phyloP scores from a whole-genome alignment of 176 grass and related monocot genomes.

The Stipa capillata region DNA sequence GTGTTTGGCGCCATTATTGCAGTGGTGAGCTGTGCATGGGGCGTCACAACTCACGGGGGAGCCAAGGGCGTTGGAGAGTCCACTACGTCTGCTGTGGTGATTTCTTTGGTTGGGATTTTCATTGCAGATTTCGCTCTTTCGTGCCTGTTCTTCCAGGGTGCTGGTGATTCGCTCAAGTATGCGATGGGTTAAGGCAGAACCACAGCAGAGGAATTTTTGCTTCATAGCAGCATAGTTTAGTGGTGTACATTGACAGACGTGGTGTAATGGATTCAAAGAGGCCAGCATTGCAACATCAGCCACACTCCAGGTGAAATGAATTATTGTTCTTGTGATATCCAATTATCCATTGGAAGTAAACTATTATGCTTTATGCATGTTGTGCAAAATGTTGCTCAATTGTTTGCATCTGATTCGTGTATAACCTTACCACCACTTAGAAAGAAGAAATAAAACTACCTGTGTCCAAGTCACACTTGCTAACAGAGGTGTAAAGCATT shows the following conservation, averaged over 20 bases:
- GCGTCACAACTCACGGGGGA: slow-evolving; percentile 80
- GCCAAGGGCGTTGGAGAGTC: slow-evolving; percentile 95
- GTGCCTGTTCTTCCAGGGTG: slow-evolving; percentile 87
- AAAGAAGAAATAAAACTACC: not conserved
- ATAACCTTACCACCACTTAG: slow-evolving; percentile 11
- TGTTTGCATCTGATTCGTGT: slow-evolving; percentile 5
- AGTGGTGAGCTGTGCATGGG: slow-evolving; percentile 93
- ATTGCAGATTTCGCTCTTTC: slow-evolving; percentile 75
- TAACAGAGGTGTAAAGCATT: slow-evolving; percentile 3
- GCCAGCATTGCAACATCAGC: not conserved
- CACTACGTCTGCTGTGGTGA: slow-evolving; percentile 84
- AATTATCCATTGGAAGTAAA: not conserved
- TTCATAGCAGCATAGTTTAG: slow-evolving; percentile 20
- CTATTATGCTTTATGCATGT: slow-evolving; percentile 1
- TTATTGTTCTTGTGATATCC: not conserved
- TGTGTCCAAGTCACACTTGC: not conserved
- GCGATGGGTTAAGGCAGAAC: slow-evolving; percentile 64
- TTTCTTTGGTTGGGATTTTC: slow-evolving; percentile 87
- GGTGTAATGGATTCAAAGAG: slow-evolving; percentile 2
- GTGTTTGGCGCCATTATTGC: slow-evolving; percentile 90
- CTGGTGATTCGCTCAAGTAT: slow-evolving; percentile 85
- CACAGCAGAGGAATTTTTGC: not conserved
- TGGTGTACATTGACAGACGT: slow-evolving; percentile 20
- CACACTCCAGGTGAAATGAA: slow-evolving; percentile 26
- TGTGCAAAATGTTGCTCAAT: not conserved